A percentile compares a stretch with the other conserved stretches of the same genome.
Evolutionary conservation across 192 early-diverging fungal genomes (phyloP).

Genomic region (Anaeromyces robustus): DNA sequence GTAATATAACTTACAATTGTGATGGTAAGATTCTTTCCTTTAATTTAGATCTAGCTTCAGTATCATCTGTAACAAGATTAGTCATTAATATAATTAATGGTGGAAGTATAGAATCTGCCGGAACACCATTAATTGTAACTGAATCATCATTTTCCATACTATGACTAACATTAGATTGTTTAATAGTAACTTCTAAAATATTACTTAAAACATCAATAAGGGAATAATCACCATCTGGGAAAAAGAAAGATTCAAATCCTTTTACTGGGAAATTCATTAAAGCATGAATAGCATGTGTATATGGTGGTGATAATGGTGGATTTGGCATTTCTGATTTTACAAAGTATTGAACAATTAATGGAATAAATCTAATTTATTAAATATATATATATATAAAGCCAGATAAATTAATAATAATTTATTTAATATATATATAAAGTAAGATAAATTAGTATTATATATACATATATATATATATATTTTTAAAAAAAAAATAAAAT

Average conservation of each 20-base stretch:
- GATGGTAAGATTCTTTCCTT: constrained; percentile 35
- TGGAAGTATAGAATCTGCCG: constrained; percentile 47
- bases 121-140: constrained; percentile 11
- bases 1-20: constrained; percentile 34
- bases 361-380: constrained; percentile 13
- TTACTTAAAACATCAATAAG: constrained; percentile 12
- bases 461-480: neutral
- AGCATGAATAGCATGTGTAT: constrained; percentile 62
- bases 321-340: constrained; percentile 3
- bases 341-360: constrained; percentile 11
- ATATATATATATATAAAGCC: neutral
- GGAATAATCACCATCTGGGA: constrained; percentile 8
- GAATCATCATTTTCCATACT: constrained; percentile 25
- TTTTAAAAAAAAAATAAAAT: no score
- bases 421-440: no score
- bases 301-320: constrained; percentile 46
- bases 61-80: constrained; percentile 33
- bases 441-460: constrained; percentile 3
- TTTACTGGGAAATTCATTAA: constrained; percentile 43
- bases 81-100: constrained; percentile 50
- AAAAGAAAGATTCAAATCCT: constrained; percentile 10
- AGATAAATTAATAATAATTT: no score
- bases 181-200: constrained; percentile 1
- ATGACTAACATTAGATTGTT: constrained; percentile 10
- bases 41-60: constrained; percentile 17